Base-by-base conservation (phyloP, 73 alveolate species). In the Paramecium sonneborni region DNA sequence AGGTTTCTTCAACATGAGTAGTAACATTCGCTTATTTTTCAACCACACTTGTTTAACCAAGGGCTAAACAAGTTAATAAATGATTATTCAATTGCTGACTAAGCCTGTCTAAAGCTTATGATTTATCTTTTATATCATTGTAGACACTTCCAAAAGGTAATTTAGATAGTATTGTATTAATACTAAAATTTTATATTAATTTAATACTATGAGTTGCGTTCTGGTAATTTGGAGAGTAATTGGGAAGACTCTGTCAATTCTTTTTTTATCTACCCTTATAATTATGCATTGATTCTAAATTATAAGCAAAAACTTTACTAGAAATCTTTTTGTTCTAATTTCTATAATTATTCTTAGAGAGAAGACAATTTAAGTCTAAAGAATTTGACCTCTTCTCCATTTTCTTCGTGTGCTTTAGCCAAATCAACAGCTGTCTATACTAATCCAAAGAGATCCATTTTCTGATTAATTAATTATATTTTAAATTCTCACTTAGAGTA, bases 101-200 rank as follows among this genome's bases (percentile, higher is more conserved):
- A 1, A 74, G 44, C n/a, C 87, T 37, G 32, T 34, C 87, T 34
- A 74, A 74, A 10, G 56, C 56, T 38, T 74, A 37, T n/a, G 67
- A 34, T 39, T 74, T 74, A 21, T 74, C 87, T 74, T 74, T 74
- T 62, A 74, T 74, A 74, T 74, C 87, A 24, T 74, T 74, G 87
- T 37, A 74, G 32, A 39, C 56, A 74, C 58, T 74, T 32, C 56
- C 58, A 39, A 74, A 74, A 12, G 87, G 87, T 18, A 74, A 37
- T 37, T 74, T 74, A 32, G 87, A 28, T 2, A 34, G 34, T 12
- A 74, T 23, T 23, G 67, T 37, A 74, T 74, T 39, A 37, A 74
- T 37, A 37, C 87, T 74, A 74, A 14, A 34, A n/a, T 34, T 23
- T 37, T 37, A 37, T 74, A 74, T 34, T 34, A 28, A 37, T 32